phyloP scores from a whole-genome alignment of 2,329 filamentous ascomycete species.

The Aspergillus fructus region DNA sequence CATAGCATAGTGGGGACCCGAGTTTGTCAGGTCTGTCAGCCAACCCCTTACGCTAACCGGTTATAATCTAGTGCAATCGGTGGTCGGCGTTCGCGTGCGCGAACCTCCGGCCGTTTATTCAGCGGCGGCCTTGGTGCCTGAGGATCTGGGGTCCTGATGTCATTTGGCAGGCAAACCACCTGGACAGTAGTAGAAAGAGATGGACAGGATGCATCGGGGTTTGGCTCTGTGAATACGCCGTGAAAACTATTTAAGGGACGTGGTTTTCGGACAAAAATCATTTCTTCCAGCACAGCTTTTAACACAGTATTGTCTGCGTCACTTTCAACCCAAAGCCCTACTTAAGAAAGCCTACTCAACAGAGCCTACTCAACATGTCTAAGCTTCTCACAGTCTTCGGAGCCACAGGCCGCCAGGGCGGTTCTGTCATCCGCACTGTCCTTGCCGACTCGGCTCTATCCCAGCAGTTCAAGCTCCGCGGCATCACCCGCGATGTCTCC shows the following conservation, averaged over 20 bases:
- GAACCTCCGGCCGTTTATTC: conserved; percentile 1
- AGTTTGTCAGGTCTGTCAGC: too few relatives aligned
- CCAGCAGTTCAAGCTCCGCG: conserved; percentile 7
- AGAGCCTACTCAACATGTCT: conserved; percentile 3
- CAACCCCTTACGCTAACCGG: too few relatives aligned
- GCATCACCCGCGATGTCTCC: conserved; percentile 6
- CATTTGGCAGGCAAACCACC: not conserved
- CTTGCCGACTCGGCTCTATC: conserved; percentile 3
- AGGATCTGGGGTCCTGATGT: not conserved
- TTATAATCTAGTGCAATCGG: not conserved
- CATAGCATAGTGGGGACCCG: too few relatives aligned
- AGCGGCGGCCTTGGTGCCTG: not conserved
- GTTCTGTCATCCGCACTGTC: conserved; percentile 48
- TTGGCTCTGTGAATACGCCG: not conserved
- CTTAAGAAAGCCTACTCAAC: not conserved
- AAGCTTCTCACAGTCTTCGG: conserved; percentile 47
- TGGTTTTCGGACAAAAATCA: not conserved
- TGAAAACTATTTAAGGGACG: not conserved
- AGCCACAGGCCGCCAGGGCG: conserved; percentile 55
- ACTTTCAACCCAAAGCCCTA: not conserved
- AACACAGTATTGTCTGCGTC: not conserved
- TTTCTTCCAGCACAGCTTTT: not conserved
- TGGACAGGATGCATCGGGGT: not conserved
- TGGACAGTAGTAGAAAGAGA: not conserved
- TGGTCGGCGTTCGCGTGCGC: not conserved